Percentiles rank a stretch among this genome's conserved stretches.
Conservation (phyloP, 140 eudicot genomes). For the Bidens hawaiensis region DNA sequence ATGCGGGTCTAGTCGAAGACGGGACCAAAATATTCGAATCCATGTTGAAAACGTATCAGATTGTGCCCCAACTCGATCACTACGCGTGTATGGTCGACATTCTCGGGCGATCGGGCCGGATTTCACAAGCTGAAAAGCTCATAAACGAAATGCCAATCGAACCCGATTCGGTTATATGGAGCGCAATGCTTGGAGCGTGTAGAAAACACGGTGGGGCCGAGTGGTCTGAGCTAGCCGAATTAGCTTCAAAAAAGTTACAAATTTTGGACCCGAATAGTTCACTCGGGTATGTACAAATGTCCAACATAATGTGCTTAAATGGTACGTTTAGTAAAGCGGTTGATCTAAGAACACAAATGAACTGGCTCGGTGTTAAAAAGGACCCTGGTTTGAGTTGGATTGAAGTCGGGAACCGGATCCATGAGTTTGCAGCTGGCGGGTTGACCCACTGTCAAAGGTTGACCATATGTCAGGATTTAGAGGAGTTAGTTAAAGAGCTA, state of each 20-base stretch:
- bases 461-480: conserved; percentile 34
- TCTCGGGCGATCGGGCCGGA: conserved; percentile 60
- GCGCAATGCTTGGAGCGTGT: conserved; percentile 75
- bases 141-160: conserved; percentile 68
- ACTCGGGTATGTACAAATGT: conserved; percentile 56
- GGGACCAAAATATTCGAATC: conserved; percentile 46
- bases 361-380: conserved; percentile 52
- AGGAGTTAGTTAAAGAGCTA: conserved; percentile 32
- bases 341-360: conserved; percentile 53
- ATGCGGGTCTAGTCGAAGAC: conserved; percentile 63
- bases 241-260: conserved; percentile 45
- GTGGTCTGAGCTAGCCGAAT: conserved; percentile 41
- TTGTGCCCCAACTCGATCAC: conserved; percentile 69
- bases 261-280: conserved; percentile 66
- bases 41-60: conserved; percentile 43
- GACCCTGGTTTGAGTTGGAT: conserved; percentile 91
- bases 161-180: conserved; percentile 85
- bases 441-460: conserved; percentile 44
- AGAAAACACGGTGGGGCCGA: conserved; percentile 57
- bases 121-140: conserved; percentile 56
- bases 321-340: conserved; percentile 53
- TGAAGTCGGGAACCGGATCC: conserved; percentile 50
- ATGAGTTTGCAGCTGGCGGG: conserved; percentile 82
- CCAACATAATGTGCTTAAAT: conserved; percentile 54
- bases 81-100: conserved; percentile 85